Evolutionary conservation across 2,329 filamentous ascomycete species (phyloP).

Genomic region (Exophiala calicioides): DNA sequence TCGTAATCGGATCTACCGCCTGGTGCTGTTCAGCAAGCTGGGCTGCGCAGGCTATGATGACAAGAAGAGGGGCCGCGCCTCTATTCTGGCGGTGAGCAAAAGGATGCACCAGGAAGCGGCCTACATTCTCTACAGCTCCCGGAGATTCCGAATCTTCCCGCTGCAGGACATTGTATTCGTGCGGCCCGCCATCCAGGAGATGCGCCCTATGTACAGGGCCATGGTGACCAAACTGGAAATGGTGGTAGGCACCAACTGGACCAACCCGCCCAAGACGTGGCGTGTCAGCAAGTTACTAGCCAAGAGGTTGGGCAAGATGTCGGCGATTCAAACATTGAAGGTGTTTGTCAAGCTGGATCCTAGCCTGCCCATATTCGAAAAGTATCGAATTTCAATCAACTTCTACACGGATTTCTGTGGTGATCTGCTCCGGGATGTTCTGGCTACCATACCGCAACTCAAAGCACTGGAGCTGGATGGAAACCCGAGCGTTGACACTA

Average conservation of each 20-base stretch:
- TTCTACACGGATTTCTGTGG: conserved; percentile 61
- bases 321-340: conserved; percentile 50
- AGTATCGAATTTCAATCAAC: conserved; percentile 57
- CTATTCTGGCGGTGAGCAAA: conserved; percentile 43
- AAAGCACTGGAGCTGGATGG: conserved; percentile 58
- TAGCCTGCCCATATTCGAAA: conserved; percentile 55
- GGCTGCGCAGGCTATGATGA: conserved; percentile 32
- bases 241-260: conserved; percentile 62
- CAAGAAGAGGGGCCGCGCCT: conserved; percentile 20
- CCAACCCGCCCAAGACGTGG: conserved; percentile 57
- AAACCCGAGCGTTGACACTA: conserved; percentile 54
- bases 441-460: conserved; percentile 52
- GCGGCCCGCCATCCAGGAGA: conserved; percentile 49
- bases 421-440: conserved; percentile 50
- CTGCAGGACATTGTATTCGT: conserved; percentile 51
- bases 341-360: conserved; percentile 62
- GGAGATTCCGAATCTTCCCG: conserved; percentile 57
- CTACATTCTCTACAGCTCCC: conserved; percentile 53
- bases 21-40: conserved; percentile 21
- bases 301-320: conserved; percentile 26
- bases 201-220: conserved; percentile 54
- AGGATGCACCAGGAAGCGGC: conserved; percentile 54
- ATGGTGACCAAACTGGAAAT: conserved; percentile 57
- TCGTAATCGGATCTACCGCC: conserved; percentile 50
- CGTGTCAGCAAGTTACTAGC: conserved; percentile 52